Evolutionary conservation across 176 grass and related monocot species (phyloP), one percentile per base, ranked within the genome.

Genomic region (Oryza longistaminata): DNA sequence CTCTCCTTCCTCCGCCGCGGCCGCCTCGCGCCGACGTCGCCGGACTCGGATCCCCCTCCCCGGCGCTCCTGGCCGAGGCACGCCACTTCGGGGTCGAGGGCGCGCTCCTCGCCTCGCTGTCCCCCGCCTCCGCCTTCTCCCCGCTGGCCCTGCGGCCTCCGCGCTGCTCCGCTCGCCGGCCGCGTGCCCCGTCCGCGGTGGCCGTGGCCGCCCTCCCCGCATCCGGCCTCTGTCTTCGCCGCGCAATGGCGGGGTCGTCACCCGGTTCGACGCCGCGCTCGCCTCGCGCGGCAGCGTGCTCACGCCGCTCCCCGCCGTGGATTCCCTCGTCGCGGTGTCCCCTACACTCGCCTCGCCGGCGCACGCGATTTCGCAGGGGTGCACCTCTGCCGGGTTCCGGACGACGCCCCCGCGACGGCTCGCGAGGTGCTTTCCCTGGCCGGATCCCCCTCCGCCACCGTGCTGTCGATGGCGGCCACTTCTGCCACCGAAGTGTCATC

Each of bases 1-100:
- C 91, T 90, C 49, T 93, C 91, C 78, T 95, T 98, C 83, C 93
- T 98, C 83, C 89, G 91, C 77, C 55, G 66, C n/a, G 88, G 90
- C 48, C 73, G 82, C 70, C 78, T 91, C 70, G 43, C 76, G 0
- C 52, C 81, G 12, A n/a, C 68, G 25, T 64, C 81, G 17, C 40
- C 61, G 25, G 19, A 83, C 64, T 37, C 6, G 35, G 35, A 6
- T 37, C 49, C 42, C 55, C 87, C 26, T 85, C 84, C 2, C 11
- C 73, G 31, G 79, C 84, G 6, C 78, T 97, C 76, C 80, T 97
- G 52, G 68, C 87, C 6, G 93, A 97, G 80, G 95, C 92, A 2
- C 69, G 83, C 64, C 83, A 81, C 86, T 93, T 92, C 37, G 79
- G 70, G n/a, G 64, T 97, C 5, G 85, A 85, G 0, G 60, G 8